Conservation (phyloP, 2,329 filamentous ascomycete genomes). For the Cadophora sp. region DNA sequence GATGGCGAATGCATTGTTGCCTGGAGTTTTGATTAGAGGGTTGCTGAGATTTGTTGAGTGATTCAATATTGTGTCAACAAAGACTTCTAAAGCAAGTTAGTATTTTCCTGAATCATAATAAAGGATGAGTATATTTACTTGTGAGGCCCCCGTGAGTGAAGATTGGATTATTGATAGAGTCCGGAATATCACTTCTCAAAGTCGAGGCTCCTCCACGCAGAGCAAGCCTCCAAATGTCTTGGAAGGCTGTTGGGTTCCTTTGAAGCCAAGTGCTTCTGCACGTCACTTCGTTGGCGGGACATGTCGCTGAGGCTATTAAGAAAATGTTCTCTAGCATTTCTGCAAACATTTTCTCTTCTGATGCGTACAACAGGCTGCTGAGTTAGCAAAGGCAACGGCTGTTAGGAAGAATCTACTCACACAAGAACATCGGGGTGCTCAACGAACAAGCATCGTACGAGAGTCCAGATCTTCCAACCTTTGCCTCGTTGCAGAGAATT, state of each 20-base stretch:
- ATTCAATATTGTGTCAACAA: slow-evolving; percentile 41
- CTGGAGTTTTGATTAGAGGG: slow-evolving; percentile 28
- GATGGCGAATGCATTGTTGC: slow-evolving; percentile 39
- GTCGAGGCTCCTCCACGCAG: slow-evolving; percentile 25
- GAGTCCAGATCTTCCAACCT: slow-evolving; percentile 37
- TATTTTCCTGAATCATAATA: background rate
- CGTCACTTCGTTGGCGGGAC: slow-evolving; percentile 2
- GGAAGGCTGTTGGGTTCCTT: slow-evolving; percentile 33
- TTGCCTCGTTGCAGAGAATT: slow-evolving; percentile 31
- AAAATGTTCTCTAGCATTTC: slow-evolving; percentile 40
- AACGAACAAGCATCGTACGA: slow-evolving; percentile 36
- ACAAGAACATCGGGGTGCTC: slow-evolving; percentile 40
- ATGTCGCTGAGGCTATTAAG: slow-evolving; percentile 39
- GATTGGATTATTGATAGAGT: slow-evolving; percentile 30
- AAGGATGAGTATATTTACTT: slow-evolving; percentile 31
- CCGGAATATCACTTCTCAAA: slow-evolving; percentile 1
- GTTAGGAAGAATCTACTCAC: slow-evolving; percentile 30
- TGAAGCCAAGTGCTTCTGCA: slow-evolving; percentile 22
- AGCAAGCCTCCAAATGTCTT: slow-evolving; percentile 38
- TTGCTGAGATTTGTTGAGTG: slow-evolving; percentile 33
- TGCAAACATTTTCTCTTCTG: slow-evolving; percentile 26
- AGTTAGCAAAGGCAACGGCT: slow-evolving; percentile 21
- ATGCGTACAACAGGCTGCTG: slow-evolving; percentile 33
- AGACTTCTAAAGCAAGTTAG: slow-evolving; percentile 30
- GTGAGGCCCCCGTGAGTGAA: slow-evolving; percentile 36